Evolutionary conservation across 768 basidiomycete species (phyloP).

Genomic region (Termitomyces heimii): DNA sequence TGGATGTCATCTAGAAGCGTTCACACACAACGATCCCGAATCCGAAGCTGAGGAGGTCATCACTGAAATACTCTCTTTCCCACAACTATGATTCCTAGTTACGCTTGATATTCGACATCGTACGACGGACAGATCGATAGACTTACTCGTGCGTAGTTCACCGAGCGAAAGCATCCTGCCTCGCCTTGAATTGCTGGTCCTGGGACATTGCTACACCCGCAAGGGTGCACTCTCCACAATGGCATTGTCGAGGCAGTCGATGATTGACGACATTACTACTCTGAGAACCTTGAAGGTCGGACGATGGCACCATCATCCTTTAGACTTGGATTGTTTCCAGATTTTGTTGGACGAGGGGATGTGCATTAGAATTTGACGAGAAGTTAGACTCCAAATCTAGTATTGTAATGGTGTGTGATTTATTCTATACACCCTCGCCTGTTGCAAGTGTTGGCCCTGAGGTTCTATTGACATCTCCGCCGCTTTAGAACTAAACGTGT

Average conservation of each 20-base stretch:
- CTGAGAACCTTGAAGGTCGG: background rate
- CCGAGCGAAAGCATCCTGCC: background rate
- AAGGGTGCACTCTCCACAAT: background rate
- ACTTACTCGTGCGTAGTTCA: background rate
- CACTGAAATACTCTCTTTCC: background rate
- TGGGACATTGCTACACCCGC: background rate
- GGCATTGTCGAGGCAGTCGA: conserved; percentile 1
- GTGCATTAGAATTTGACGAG: background rate
- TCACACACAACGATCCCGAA: background rate
- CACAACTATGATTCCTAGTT: background rate
- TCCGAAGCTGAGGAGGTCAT: background rate
- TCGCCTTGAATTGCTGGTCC: background rate
- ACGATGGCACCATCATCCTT: background rate
- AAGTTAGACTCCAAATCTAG: too few relatives aligned
- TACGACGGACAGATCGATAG: background rate
- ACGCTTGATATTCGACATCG: background rate
- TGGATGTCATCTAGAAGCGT: background rate
- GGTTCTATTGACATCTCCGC: too few relatives aligned
- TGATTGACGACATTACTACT: background rate
- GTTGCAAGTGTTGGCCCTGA: too few relatives aligned
- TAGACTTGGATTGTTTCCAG: background rate
- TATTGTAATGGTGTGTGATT: too few relatives aligned
- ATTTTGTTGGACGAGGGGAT: background rate
- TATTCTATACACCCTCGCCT: too few relatives aligned
- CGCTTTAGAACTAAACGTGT: too few relatives aligned